Percentiles rank a stretch among this genome's conserved stretches.
Evolutionary conservation across 2,329 filamentous ascomycete species (phyloP).

Genomic region (Calonectria henricotiae): DNA sequence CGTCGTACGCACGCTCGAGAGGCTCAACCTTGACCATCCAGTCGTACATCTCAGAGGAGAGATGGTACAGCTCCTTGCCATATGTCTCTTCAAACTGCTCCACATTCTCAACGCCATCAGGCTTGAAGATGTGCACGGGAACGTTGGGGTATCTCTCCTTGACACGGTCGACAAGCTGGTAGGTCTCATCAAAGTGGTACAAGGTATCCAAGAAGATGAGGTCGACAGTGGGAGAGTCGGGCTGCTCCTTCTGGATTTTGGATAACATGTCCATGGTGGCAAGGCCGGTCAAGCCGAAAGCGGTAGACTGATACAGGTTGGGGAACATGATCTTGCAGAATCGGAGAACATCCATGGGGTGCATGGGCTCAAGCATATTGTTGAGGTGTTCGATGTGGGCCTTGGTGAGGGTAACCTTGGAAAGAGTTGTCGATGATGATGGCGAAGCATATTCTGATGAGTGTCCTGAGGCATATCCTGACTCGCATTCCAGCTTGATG

Average conservation of each 20-base stretch:
- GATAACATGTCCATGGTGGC: conserved; percentile 90
- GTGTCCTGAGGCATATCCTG: conserved; percentile 82
- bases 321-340: conserved; percentile 95
- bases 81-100: conserved; percentile 87
- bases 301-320: conserved; percentile 89
- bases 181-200: conserved; percentile 86
- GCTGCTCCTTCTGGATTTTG: conserved; percentile 77
- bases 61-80: conserved; percentile 88
- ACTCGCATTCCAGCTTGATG: conserved; percentile 75
- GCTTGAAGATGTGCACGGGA: conserved; percentile 91
- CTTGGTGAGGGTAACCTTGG: conserved; percentile 88
- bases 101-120: conserved; percentile 80
- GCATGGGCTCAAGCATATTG: conserved; percentile 87
- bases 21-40: conserved; percentile 98
- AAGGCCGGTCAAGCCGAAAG: conserved; percentile 86
- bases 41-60: conserved; percentile 91
- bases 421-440: conserved; percentile 65
- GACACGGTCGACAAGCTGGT: conserved; percentile 82
- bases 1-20: conserved; percentile 89
- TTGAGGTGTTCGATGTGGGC: conserved; percentile 94
- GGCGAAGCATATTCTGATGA: conserved; percentile 61
- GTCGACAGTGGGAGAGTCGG: conserved; percentile 73
- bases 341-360: conserved; percentile 91
- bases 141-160: conserved; percentile 83
- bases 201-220: conserved; percentile 89